Percentiles rank a stretch among this genome's conserved stretches.
Conservation (phyloP, 192 early-diverging fungal genomes). For the Coemansia sp. region DNA sequence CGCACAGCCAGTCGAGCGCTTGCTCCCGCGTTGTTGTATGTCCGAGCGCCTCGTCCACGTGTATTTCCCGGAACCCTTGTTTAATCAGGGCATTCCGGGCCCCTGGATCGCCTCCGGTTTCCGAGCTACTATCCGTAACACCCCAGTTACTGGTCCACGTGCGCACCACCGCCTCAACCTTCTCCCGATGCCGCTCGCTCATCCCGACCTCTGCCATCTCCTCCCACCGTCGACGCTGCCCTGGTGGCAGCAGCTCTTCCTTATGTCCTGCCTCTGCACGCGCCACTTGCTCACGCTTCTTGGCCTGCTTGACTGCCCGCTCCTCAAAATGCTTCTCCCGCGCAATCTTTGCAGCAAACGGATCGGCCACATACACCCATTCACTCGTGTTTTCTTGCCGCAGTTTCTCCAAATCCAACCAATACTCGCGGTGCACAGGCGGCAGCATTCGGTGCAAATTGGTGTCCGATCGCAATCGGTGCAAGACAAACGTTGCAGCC, state of each 20-base stretch:
- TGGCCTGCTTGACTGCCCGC: conserved; percentile 4
- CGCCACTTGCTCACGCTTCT: conserved; percentile 36
- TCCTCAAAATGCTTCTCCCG: conserved; percentile 37
- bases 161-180: conserved; percentile 69
- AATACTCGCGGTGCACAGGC: conserved; percentile 68
- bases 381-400: conserved; percentile 35
- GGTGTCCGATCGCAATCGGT: conserved; percentile 70
- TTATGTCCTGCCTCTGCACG: conserved; percentile 43
- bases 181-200: conserved; percentile 57
- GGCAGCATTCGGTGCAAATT: conserved; percentile 73
- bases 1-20: conserved; percentile 82
- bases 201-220: conserved; percentile 65
- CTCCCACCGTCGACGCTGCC: conserved; percentile 31
- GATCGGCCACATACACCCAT: conserved; percentile 74
- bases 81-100: conserved; percentile 3
- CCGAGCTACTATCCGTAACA: not conserved
- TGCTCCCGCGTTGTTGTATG: conserved; percentile 52
- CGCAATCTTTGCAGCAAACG: conserved; percentile 65
- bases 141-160: conserved; percentile 41
- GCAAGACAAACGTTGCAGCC: conserved; percentile 76
- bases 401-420: conserved; percentile 65
- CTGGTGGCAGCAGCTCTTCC: conserved; percentile 27
- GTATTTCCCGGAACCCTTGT: conserved; percentile 69
- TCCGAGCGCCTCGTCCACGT: conserved; percentile 73
- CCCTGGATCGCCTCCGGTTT: not conserved